Evolutionary conservation across 1,284 basidiomycete genomes (phyloP).

Genomic region (Boletus mariae): DNA sequence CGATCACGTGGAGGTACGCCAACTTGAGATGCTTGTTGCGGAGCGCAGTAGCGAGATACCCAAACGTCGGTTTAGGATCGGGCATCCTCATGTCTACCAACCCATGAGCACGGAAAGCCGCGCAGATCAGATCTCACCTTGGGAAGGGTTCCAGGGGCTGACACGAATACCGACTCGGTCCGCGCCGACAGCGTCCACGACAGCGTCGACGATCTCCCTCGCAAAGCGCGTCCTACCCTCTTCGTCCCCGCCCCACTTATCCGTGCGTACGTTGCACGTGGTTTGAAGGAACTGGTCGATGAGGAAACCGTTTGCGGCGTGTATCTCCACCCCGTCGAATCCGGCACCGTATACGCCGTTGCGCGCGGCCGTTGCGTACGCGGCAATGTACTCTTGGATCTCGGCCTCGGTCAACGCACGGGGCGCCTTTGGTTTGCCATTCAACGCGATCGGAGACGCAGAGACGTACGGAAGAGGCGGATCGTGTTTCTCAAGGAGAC

Average conservation of each 20-base stretch:
- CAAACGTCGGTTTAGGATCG: slow-evolving; percentile 42
- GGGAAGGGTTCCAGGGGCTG: background rate
- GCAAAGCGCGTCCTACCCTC: background rate
- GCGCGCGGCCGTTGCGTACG: slow-evolving; percentile 20
- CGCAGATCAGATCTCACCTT: slow-evolving; percentile 19
- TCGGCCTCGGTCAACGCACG: slow-evolving; percentile 34
- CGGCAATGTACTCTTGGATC: slow-evolving; percentile 24
- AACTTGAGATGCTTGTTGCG: slow-evolving; percentile 35
- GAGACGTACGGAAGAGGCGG: slow-evolving; percentile 31
- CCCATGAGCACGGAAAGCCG: slow-evolving; percentile 5
- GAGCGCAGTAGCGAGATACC: slow-evolving; percentile 37
- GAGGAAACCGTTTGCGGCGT: slow-evolving; percentile 19
- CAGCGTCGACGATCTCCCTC: background rate
- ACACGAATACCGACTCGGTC: background rate
- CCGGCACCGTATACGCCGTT: slow-evolving; percentile 24
- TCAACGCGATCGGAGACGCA: slow-evolving; percentile 43
- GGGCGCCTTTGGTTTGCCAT: slow-evolving; percentile 14
- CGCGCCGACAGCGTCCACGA: background rate
- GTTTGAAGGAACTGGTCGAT: slow-evolving; percentile 5
- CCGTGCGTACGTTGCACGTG: background rate
- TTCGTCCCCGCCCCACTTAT: slow-evolving; percentile 3
- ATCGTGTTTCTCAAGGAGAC: slow-evolving; percentile 27
- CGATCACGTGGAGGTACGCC: slow-evolving; percentile 58
- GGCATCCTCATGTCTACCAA: slow-evolving; percentile 23
- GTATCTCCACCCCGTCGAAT: slow-evolving; percentile 29